Percentiles rank a stretch among this genome's conserved stretches.
phyloP scores from a whole-genome alignment of 345 rosid genomes.

The Kernera saxatilis region DNA sequence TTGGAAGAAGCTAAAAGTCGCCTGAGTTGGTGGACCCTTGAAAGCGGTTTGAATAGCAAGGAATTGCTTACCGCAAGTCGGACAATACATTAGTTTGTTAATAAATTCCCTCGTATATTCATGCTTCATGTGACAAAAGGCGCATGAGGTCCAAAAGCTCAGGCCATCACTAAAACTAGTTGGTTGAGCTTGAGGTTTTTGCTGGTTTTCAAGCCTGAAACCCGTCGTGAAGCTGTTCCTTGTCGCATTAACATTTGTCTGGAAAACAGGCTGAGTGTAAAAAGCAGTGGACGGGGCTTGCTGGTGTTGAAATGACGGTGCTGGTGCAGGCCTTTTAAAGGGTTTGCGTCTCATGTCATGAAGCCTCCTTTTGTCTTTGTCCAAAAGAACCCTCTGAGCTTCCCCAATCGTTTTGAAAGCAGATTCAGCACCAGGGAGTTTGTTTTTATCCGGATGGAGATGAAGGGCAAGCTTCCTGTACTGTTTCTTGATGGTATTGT shows the following conservation, averaged over 20 bases:
- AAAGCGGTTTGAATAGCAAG: constrained; percentile 42
- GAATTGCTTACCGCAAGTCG: constrained; percentile 43
- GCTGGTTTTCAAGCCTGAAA: constrained; percentile 28
- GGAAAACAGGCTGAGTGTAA: constrained; percentile 24
- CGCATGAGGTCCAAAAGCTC: constrained; percentile 71
- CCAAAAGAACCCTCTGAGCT: constrained; percentile 79
- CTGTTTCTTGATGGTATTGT: constrained; percentile 71
- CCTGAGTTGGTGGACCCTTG: constrained; percentile 33
- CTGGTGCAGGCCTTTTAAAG: constrained; percentile 20
- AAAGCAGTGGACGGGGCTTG: constrained; percentile 27
- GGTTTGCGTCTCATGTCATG: constrained; percentile 52
- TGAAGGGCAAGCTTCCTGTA: constrained; percentile 72
- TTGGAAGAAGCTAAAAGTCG: constrained; percentile 30
- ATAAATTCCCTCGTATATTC: constrained; percentile 39
- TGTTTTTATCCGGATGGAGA: constrained; percentile 94
- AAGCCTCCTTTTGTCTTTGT: constrained; percentile 45
- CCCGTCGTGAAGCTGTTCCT: constrained; percentile 27
- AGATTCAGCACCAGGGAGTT: constrained; percentile 86
- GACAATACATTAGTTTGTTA: constrained; percentile 42
- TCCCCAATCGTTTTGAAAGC: constrained; percentile 87
- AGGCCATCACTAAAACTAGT: constrained; percentile 27
- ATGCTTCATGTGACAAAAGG: constrained; percentile 49
- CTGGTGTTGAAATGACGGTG: constrained; percentile 36
- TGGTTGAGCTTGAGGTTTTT: constrained; percentile 39
- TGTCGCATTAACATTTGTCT: constrained; percentile 12